phyloP scores from a whole-genome alignment of 371 early-diverging fungal genomes.

The Lichtheimia ramosa region DNA sequence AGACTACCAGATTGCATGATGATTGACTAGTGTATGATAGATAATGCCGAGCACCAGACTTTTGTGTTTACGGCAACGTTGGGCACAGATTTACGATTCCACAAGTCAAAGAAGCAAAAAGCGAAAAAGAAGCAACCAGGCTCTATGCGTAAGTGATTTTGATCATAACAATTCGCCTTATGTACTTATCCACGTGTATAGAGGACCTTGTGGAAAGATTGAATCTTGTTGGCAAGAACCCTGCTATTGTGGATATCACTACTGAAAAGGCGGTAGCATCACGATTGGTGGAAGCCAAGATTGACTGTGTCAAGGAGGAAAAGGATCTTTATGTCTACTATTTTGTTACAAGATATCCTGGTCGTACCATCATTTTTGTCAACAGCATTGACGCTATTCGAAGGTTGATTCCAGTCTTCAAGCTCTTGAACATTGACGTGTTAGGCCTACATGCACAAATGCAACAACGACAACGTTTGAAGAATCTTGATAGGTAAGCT shows the following conservation, averaged over 20 bases:
- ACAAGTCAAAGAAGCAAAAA: conserved; percentile 51
- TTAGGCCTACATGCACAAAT: conserved; percentile 89
- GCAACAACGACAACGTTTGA: conserved; percentile 93
- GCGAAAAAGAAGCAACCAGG: conserved; percentile 30
- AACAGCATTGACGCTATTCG: conserved; percentile 93
- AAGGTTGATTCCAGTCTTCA: conserved; percentile 81
- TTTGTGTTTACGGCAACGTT: conserved; percentile 97
- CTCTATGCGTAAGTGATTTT: conserved; percentile 23
- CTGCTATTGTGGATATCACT: conserved; percentile 72
- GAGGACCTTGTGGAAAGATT: conserved; percentile 73
- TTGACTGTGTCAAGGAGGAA: conserved; percentile 83
- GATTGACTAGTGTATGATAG: conserved; percentile 16
- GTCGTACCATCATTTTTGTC: conserved; percentile 91
- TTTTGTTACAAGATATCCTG: conserved; percentile 82
- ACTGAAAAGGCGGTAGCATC: conserved; percentile 65
- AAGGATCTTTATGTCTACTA: conserved; percentile 90
- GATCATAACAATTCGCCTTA: not conserved
- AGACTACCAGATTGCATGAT: not conserved
- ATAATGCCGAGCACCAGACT: conserved; percentile 70
- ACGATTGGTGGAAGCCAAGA: conserved; percentile 74
- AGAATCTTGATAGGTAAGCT: conserved; percentile 82
- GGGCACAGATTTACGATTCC: conserved; percentile 65
- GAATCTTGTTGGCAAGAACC: conserved; percentile 72
- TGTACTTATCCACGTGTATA: conserved; percentile 5
- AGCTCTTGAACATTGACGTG: conserved; percentile 66